Percentiles rank a stretch among this genome's conserved stretches.
phyloP scores from a whole-genome alignment of 1,284 basidiomycete genomes.

The Boletus albobrunnescens region DNA sequence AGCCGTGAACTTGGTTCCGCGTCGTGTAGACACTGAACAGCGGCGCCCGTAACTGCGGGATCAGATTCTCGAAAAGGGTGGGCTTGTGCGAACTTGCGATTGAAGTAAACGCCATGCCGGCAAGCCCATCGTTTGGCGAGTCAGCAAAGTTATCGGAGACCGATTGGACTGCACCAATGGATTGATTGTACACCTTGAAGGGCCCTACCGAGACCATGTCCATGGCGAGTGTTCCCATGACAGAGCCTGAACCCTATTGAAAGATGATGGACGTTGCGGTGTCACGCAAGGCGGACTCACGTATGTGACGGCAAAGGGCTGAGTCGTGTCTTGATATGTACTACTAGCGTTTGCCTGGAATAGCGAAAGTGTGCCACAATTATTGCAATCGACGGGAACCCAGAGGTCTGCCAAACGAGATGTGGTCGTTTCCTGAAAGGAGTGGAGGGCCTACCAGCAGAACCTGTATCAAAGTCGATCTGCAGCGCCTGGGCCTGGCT shows the following conservation, averaged over 20 bases:
- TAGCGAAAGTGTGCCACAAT: constrained; percentile 36
- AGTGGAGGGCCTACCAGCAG: constrained; percentile 32
- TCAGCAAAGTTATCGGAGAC: constrained; percentile 43
- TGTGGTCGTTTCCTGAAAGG: background rate
- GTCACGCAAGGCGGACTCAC: constrained; percentile 38
- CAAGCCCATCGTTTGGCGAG: constrained; percentile 49
- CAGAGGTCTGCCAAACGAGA: constrained; percentile 41
- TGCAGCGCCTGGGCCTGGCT: constrained; percentile 43
- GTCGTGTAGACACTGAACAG: constrained; percentile 58
- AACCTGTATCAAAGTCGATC: constrained; percentile 59
- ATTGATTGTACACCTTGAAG: constrained; percentile 43
- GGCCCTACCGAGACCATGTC: constrained; percentile 49
- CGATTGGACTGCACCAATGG: constrained; percentile 44
- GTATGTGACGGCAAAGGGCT: constrained; percentile 50
- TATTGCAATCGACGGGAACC: constrained; percentile 42
- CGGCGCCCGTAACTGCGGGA: constrained; percentile 42
- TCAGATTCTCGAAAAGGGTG: constrained; percentile 63
- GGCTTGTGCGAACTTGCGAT: constrained; percentile 44
- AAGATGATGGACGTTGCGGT: constrained; percentile 8
- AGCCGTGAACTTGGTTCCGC: constrained; percentile 43
- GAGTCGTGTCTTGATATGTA: constrained; percentile 36
- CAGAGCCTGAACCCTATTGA: constrained; percentile 46
- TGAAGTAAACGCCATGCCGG: constrained; percentile 56
- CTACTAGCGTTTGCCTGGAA: constrained; percentile 40
- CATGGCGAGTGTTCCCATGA: constrained; percentile 42